Base-by-base conservation (phyloP, 2,329 filamentous ascomycete genomes). In the Colletotrichum chrysophilum region DNA sequence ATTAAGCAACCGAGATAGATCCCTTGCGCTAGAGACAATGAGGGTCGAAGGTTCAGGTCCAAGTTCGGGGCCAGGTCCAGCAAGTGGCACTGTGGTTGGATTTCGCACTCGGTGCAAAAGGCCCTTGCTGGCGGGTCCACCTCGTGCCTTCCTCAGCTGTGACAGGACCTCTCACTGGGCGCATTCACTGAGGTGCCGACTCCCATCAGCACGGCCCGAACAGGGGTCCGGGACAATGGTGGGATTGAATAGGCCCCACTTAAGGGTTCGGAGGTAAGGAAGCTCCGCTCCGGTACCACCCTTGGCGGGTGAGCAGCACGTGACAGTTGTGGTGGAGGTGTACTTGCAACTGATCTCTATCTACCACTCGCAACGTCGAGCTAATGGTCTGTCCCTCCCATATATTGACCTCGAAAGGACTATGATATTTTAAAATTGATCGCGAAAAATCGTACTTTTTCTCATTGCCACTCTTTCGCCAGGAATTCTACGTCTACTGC, bases 1-100 rank as follows among this genome's bases (percentile, higher is more conserved):
- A 74, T 60, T 52, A 60, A 68, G 38, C n/a, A 60, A 48, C 30
- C 38, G 18, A 74, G 30, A 61, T 58, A 72, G 52, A 61, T 74
- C 34, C 67, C 67, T 71, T 71, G 61, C 72, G 68, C 72, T 66
- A 71, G 36, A 66, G 64, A 66, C 28, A 66, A 24, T 21, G 38
- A 70, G 24, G 48, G 61, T 62, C 32, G 28, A 71, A 60, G 60
- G 68, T 74, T 52, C 32, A 48, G 66, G 71, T 65, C 66, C 66
- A 61, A 43, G 43, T 52, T 21, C 43, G n/a, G n/a, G n/a, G 10
- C 43, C 43, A 52, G n/a, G 43, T 52, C n/a, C 43, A 52, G 43
- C n/a, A 52, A 69, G 65, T 60, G 70, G 65, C 65, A 69, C 52
- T 26, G 70, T 52, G 32, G 21, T 32, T 71, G 32, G 65, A 66